Evolutionary conservation across 331 rosid genomes (phyloP).

Genomic region (Acacia concinna): DNA sequence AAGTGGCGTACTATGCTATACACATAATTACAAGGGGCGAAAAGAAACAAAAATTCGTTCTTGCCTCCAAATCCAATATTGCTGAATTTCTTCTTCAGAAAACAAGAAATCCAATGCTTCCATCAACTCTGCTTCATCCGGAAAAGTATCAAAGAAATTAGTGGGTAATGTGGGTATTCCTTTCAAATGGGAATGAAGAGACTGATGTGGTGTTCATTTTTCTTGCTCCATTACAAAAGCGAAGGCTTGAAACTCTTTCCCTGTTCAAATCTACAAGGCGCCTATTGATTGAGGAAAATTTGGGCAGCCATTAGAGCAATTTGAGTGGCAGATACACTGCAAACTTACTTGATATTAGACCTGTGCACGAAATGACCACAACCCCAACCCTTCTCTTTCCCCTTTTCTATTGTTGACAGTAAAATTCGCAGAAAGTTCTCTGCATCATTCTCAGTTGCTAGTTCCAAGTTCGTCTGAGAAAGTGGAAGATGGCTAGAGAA

Average conservation of each 20-base stretch:
- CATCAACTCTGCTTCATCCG: not conserved
- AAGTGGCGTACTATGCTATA: not conserved
- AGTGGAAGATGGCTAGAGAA: slow-evolving; percentile 79
- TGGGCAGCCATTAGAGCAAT: not conserved
- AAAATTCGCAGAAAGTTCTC: slow-evolving; percentile 53
- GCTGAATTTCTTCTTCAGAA: slow-evolving; percentile 11
- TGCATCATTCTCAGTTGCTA: slow-evolving; percentile 59
- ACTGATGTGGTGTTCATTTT: not conserved
- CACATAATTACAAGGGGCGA: not conserved
- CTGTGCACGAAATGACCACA: slow-evolving; percentile 72
- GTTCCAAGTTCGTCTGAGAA: slow-evolving; percentile 77
- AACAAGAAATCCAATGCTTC: not conserved
- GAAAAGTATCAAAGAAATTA: not conserved
- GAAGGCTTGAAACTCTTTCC: not conserved
- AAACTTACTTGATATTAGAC: slow-evolving; percentile 43
- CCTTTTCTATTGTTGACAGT: slow-evolving; percentile 56
- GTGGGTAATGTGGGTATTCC: not conserved
- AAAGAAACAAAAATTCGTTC: not conserved
- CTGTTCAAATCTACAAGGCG: not conserved
- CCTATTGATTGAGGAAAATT: not conserved
- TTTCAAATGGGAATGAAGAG: not conserved
- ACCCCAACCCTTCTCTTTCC: slow-evolving; percentile 75
- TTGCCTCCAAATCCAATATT: not conserved
- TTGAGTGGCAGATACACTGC: not conserved
- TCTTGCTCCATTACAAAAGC: not conserved